Evolutionary conservation across 495 filamentous ascomycete species (phyloP), one percentile per base, ranked within the genome.

Genomic region (Aspergillus homomorphus): DNA sequence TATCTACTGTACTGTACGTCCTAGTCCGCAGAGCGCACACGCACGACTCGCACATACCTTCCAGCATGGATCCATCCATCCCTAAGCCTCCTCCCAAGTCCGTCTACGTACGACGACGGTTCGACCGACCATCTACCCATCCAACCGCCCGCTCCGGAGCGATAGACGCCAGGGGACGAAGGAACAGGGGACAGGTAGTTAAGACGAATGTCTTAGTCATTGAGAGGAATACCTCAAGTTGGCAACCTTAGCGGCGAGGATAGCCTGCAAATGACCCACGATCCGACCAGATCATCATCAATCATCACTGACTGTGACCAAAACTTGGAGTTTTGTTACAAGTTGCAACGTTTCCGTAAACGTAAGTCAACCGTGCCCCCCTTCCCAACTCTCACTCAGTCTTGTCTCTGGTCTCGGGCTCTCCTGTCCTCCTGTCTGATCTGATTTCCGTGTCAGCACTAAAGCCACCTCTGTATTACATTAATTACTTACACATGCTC

Each of bases 211-310:
- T 51, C 48, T 51, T 51, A 51, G 48, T 51, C 48, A 51, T 30
- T 5, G 24, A 30, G 16, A 16, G 48, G 48, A 51, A 51, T 51
- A 23, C 48, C 48, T 55, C 8, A 1, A 45, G 16, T 24, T 54
- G 16, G n/a, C 20, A 42, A 9, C 15, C 6, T 42, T 12, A 54
- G 21, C 20, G 21, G 20, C 33, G 15, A n/a, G n/a, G n/a, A n/a
- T n/a, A n/a, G n/a, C n/a, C n/a, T n/a, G n/a, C n/a, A n/a, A 54
- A 44, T 62, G 64, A 58, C 59, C 62, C 61, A 65, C 56, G 63
- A 68, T 68, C 62, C 57, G 59, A 57, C 55, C 62, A 54, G 71
- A 72, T 74, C 68, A 60, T 54, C 71, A 60, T 38, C 33, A 38
- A 38, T 38, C 33, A 14, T 14, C 33, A 38, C 15, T 12, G 2